Evolutionary conservation across 2,329 filamentous ascomycete species (phyloP).

Genomic region (Beauveria pseudobassiana): DNA sequence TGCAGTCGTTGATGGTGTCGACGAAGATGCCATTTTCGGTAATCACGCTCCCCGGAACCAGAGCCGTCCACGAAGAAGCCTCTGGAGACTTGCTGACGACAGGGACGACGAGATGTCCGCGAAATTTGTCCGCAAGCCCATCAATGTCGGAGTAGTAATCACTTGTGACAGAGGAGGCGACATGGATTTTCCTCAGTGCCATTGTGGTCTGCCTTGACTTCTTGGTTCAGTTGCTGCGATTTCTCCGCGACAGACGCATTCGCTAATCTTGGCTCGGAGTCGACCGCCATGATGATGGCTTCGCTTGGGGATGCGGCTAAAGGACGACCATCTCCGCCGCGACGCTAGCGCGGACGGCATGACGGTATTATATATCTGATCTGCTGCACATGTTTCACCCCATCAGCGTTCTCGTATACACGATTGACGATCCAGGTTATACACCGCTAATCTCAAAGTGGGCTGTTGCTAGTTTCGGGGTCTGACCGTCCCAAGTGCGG

Average conservation of each 20-base stretch:
- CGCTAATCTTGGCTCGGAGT: neutral
- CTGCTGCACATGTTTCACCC: neutral
- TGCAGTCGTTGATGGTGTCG: slow-evolving; percentile 1
- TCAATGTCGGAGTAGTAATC: neutral
- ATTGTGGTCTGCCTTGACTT: neutral
- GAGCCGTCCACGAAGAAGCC: neutral
- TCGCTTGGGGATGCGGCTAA: neutral
- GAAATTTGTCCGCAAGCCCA: slow-evolving; percentile 6
- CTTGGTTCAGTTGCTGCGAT: neutral
- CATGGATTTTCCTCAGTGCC: neutral
- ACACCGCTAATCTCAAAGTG: slow-evolving; percentile 11
- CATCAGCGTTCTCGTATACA: neutral
- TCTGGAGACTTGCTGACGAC: neutral
- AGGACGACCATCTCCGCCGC: neutral
- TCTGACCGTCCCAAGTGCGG: slow-evolving; percentile 6
- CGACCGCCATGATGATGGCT: slow-evolving; percentile 7
- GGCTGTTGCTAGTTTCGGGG: slow-evolving; percentile 6
- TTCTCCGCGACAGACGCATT: neutral
- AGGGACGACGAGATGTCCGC: neutral
- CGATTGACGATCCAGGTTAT: neutral
- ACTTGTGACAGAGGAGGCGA: neutral
- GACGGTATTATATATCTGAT: slow-evolving; percentile 7
- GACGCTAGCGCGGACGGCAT: neutral
- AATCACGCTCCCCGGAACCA: neutral
- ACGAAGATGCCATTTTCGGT: neutral